These are phyloP conservation scores for Gonapodya sp. DNA, from an alignment of 192 early-diverging fungal species.

Conservation along the genomic window DNA sequence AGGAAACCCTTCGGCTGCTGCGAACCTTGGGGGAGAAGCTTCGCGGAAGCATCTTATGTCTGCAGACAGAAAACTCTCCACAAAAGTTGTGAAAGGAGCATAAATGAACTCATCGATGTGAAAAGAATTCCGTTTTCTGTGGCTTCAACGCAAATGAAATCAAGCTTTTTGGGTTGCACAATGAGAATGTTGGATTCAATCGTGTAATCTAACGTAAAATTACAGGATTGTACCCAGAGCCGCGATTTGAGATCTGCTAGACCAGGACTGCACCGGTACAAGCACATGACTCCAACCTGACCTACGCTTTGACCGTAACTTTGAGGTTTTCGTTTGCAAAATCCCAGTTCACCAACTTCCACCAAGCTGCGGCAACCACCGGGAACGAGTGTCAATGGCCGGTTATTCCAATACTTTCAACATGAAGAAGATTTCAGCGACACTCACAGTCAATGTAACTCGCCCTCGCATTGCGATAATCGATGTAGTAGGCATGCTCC, in stretches of 20 bases:
- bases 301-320: background rate
- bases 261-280: no score
- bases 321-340: conserved; percentile 24
- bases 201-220: no score
- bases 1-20: background rate
- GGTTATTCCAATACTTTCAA: no score
- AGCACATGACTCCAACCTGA: no score
- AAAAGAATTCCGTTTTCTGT: no score
- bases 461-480: conserved; percentile 25
- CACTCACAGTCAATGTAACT: conserved; percentile 22
- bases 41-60: background rate
- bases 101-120: no score
- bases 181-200: no score
- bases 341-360: conserved; percentile 28
- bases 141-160: no score
- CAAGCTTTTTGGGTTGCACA: no score
- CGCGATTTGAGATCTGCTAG: no score
- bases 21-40: background rate
- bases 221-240: no score
- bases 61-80: background rate
- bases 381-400: background rate
- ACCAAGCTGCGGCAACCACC: conserved; percentile 14
- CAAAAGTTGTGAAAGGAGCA: background rate
- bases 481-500: conserved; percentile 35
- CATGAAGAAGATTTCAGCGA: background rate